A percentile compares a stretch with the other conserved stretches of the same genome.
phyloP scores from a whole-genome alignment of 2,329 filamentous ascomycete species.

The Cladorrhinum sp. region DNA sequence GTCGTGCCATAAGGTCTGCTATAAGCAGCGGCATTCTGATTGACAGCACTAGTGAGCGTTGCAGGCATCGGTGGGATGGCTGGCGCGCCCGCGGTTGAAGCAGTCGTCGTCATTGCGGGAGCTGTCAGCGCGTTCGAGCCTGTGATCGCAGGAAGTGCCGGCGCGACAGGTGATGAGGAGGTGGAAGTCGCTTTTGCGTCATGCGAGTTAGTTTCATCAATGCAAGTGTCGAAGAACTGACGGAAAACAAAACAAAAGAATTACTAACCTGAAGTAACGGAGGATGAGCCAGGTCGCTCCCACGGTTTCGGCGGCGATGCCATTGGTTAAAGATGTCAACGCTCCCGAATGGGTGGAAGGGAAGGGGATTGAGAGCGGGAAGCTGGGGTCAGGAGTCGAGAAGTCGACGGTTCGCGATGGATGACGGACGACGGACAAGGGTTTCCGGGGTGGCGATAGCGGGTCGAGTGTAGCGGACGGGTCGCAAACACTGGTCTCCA shows the following conservation, averaged over 20 bases:
- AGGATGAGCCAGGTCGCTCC: constrained; percentile 72
- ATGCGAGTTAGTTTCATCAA: constrained; percentile 7
- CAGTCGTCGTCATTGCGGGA: constrained; percentile 39
- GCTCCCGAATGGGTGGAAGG: neutral
- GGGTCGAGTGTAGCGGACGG: constrained; percentile 8
- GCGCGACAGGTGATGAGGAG: constrained; percentile 31
- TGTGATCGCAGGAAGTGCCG: constrained; percentile 41
- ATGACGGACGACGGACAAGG: constrained; percentile 9
- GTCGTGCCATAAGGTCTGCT: constrained; percentile 48
- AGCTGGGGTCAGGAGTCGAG: constrained; percentile 5
- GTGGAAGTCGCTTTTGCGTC: constrained; percentile 29
- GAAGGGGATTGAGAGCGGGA: neutral
- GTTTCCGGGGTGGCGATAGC: constrained; percentile 21
- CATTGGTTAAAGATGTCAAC: constrained; percentile 41
- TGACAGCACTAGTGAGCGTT: constrained; percentile 74
- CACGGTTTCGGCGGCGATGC: constrained; percentile 95
- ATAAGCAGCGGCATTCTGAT: constrained; percentile 84
- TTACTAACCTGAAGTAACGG: constrained; percentile 47
- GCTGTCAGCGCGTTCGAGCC: constrained; percentile 41
- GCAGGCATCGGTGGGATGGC: constrained; percentile 70
- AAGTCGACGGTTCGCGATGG: constrained; percentile 5
- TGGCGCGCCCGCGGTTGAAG: constrained; percentile 43
- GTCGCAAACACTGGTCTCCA: neutral
- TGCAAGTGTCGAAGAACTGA: neutral
- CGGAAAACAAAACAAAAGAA: constrained; percentile 1